Evolutionary conservation across 164 flowering plant species (phyloP).

Genomic region (Aristolochia californica): DNA sequence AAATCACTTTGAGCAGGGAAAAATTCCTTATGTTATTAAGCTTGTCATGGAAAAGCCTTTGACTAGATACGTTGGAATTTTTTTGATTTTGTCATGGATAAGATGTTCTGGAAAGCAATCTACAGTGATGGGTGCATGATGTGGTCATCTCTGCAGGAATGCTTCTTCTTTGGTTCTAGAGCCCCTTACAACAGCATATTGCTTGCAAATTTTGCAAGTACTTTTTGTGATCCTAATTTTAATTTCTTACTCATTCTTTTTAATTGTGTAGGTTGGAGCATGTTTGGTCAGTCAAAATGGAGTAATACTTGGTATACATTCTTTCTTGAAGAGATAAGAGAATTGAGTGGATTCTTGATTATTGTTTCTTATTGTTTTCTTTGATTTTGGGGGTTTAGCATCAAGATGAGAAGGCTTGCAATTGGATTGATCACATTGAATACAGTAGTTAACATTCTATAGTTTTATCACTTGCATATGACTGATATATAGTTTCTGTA

Average conservation of each 20-base stretch:
- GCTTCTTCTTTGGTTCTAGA: too few species aligned
- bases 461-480: background rate
- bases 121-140: too few species aligned
- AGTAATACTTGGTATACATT: conserved; percentile 58
- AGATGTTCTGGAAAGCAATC: too few species aligned
- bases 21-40: too few species aligned
- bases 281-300: conserved; percentile 81
- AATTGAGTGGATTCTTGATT: background rate
- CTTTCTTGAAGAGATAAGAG: background rate
- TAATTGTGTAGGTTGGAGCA: conserved; percentile 65
- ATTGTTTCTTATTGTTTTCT: background rate
- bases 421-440: background rate
- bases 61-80: too few species aligned
- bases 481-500: conserved; percentile 4
- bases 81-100: too few species aligned
- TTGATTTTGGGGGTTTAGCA: background rate
- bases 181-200: too few species aligned
- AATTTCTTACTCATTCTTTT: background rate
- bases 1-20: too few species aligned
- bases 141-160: too few species aligned
- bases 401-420: background rate
- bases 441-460: background rate
- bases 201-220: background rate
- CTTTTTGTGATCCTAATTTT: background rate
- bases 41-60: too few species aligned